Evolutionary conservation across 2,329 filamentous ascomycete species (phyloP).

Genomic region (Aspergillus tanneri): DNA sequence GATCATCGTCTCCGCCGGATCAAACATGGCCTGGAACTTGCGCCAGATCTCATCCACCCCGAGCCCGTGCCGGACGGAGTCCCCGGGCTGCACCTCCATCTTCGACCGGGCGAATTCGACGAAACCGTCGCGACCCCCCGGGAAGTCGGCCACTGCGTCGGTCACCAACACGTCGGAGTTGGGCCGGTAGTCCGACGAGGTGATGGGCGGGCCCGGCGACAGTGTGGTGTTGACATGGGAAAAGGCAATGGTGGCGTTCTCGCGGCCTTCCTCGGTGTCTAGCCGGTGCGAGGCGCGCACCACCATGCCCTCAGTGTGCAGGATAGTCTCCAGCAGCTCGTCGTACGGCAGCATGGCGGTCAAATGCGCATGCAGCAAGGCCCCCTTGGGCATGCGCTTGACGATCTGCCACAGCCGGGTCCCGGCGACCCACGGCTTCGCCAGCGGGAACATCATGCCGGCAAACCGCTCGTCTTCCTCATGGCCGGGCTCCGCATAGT

Average conservation of each 20-base stretch:
- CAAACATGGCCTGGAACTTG: conserved; percentile 74
- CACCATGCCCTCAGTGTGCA: conserved; percentile 69
- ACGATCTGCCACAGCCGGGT: conserved; percentile 83
- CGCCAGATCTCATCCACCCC: conserved; percentile 80
- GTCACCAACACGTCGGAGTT: conserved; percentile 57
- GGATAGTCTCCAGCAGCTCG: conserved; percentile 67
- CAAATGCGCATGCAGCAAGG: conserved; percentile 68
- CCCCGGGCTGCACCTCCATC: conserved; percentile 67
- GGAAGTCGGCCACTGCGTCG: conserved; percentile 68
- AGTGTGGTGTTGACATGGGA: conserved; percentile 52
- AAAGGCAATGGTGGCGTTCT: conserved; percentile 60
- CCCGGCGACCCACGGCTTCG: conserved; percentile 77
- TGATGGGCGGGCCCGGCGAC: conserved; percentile 54
- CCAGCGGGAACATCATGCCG: conserved; percentile 88
- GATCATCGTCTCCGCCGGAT: conserved; percentile 67
- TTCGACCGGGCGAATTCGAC: conserved; percentile 70
- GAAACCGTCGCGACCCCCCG: conserved; percentile 69
- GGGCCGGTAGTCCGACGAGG: conserved; percentile 61
- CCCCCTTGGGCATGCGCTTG: conserved; percentile 79
- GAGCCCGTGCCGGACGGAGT: conserved; percentile 76
- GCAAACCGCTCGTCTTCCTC: conserved; percentile 45
- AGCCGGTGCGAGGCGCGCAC: conserved; percentile 60
- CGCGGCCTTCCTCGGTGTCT: conserved; percentile 50
- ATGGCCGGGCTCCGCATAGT: conserved; percentile 8
- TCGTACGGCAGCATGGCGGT: conserved; percentile 86